Base-by-base conservation (phyloP, 345 rosid genomes). In the Sisymbrium altissimum region DNA sequence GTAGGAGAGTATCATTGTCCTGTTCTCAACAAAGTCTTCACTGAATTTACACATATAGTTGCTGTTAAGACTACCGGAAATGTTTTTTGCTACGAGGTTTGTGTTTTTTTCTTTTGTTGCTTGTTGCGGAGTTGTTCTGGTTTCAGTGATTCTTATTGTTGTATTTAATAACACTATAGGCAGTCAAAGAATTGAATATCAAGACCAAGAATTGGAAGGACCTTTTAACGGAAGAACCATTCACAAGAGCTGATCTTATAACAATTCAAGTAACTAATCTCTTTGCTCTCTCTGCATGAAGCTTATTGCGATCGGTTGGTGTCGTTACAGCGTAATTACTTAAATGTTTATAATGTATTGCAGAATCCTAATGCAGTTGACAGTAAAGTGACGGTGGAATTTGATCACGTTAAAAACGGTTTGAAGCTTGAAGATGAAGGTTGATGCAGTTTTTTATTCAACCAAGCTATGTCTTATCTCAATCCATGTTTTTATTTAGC, bases 181-280 rank as follows among this genome's bases (percentile, higher is more conserved):
- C 99, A 33, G 78, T 90, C 72, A 92, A 90, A 81, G 99, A 95
- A 60, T 79, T 92, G 55, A 92, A 92, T 79, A 85, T 95, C 83
- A 92, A 90, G 88, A 87, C 91, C 49, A 95, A 90, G 82, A 92
- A 88, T 77, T 92, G 92, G 96, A 92, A 82, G 74, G 98, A 92
- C 80, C 89, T 95, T 53, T 83, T 91, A 8, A 94, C 97, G 6
- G 99, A 94, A 45, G 96, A 86, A 74, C 86, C 91, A 17, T 92
- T 90, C 81, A 78, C 86, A 19, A 88, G 82, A 80, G 89, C 86
- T n/a, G 96, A 92, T 74, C 83, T 95, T 57, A 53, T 53, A 25
- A 53, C 58, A 13, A 53, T 53, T 44, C 98, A 88, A 89, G 99
- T 90, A 49, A 53, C 61, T 35, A 23, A 41, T 5, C 33, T 72